phyloP scores from a whole-genome alignment of 2,329 filamentous ascomycete species.

The Paracorniculantispora psalliotae region DNA sequence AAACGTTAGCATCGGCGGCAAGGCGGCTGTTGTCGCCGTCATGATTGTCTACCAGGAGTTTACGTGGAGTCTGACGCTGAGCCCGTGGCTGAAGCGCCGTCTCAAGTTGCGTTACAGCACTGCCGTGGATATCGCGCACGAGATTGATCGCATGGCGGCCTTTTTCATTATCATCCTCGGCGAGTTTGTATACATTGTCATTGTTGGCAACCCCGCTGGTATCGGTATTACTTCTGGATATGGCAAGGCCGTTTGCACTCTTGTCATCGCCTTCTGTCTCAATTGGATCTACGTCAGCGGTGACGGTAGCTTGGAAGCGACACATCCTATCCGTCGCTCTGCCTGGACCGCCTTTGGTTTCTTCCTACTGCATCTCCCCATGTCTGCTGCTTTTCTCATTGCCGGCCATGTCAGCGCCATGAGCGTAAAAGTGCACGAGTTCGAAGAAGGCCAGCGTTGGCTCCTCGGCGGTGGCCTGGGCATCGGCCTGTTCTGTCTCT shows the following conservation, averaged over 20 bases:
- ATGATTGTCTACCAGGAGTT: conserved; percentile 37
- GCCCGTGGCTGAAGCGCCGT: conserved; percentile 37
- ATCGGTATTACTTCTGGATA: conserved; percentile 39
- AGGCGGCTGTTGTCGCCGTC: conserved; percentile 38
- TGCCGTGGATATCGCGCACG: conserved; percentile 44
- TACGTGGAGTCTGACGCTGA: conserved; percentile 40
- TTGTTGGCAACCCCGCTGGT: conserved; percentile 42
- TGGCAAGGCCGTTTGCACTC: conserved; percentile 41
- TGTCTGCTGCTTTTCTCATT: conserved; percentile 41
- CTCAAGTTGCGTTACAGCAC: conserved; percentile 41
- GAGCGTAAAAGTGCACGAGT: conserved; percentile 32
- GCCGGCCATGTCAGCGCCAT: conserved; percentile 41
- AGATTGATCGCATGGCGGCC: conserved; percentile 45
- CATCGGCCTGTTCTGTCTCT: conserved; percentile 40
- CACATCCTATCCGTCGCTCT: conserved; percentile 41
- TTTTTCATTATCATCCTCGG: conserved; percentile 50
- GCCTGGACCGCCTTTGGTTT: conserved; percentile 41
- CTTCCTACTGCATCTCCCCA: conserved; percentile 39
- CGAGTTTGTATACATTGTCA: conserved; percentile 44
- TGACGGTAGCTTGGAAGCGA: conserved; percentile 38
- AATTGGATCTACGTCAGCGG: conserved; percentile 47
- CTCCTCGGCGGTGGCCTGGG: conserved; percentile 42
- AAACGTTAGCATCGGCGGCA: conserved; percentile 33
- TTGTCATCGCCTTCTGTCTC: conserved; percentile 45
- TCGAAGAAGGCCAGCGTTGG: conserved; percentile 41